Base-by-base conservation (phyloP, 1,139 yeast species). In the Sugiyamaella pinicola region DNA sequence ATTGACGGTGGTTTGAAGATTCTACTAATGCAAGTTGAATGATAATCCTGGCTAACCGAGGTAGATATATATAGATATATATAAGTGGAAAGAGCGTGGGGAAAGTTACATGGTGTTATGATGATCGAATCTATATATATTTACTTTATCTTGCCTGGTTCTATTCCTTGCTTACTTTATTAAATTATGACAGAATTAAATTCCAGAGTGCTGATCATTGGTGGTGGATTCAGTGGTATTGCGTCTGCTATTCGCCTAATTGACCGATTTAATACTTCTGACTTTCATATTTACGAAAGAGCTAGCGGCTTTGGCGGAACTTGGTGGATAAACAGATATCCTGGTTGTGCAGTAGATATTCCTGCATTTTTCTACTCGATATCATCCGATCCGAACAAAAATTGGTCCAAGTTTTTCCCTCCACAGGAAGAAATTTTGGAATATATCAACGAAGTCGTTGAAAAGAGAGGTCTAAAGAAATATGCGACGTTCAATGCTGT, bases 301-400 rank as follows among this genome's bases (percentile, higher is more conserved):
- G 34, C 47, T 9, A 41, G 12, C 8, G 52, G 49, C 12, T 72
- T 76, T 57, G 82, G 82, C 15, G 82, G 82, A 6, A 77, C 81
- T 35, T 78, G 82, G 82, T 75, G 71, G 62, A 75, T 79, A 26
- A 78, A 78, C 58, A 73, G 78, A 2, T 78, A 78, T 57, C 82
- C 82, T 1, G 82, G 66, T 21, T 64, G 61, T 31, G 64, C 64
- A 12, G 64, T 66, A 24, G 68, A 65, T 51, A 56, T 62, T 10
- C 63, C 62, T 8, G 57, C 67, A 2, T 65, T 63, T 48, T 61
- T 60, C 15, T 65, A 65, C 56, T 62, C 64, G 42, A 57, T 59
- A 39, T 59, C 67, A 4, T 61, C 62, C 41, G 61, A 58, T 15
- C 67, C 61, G 13, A 63, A 64, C 38, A 65, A 64, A 4, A 53